phyloP scores from a whole-genome alignment of 768 basidiomycete genomes.

The Chalciporus chontae region DNA sequence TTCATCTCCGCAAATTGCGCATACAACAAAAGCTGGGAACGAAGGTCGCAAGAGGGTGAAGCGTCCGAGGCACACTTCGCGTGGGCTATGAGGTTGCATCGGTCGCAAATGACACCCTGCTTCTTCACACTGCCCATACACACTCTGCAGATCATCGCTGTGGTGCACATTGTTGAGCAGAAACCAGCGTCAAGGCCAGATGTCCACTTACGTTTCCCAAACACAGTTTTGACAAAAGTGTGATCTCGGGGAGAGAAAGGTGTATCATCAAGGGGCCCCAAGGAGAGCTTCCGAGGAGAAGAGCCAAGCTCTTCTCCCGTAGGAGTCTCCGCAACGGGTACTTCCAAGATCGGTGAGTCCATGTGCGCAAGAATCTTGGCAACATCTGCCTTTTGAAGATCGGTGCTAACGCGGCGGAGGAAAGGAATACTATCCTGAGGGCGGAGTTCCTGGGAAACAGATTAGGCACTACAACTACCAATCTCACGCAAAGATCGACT shows the following conservation, averaged over 20 bases:
- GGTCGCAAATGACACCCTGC: slow-evolving; percentile 81
- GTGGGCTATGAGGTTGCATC: slow-evolving; percentile 88
- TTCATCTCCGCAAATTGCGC: slow-evolving; percentile 76
- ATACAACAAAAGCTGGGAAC: slow-evolving; percentile 73
- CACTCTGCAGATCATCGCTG: slow-evolving; percentile 86
- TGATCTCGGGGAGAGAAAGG: slow-evolving; percentile 66
- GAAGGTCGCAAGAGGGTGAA: slow-evolving; percentile 77
- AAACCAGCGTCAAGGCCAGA: not conserved
- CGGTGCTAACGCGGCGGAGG: slow-evolving; percentile 85
- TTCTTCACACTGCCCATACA: slow-evolving; percentile 80
- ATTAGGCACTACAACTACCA: not conserved
- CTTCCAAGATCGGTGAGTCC: slow-evolving; percentile 27
- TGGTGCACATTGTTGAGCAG: slow-evolving; percentile 6
- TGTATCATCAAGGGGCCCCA: slow-evolving; percentile 33
- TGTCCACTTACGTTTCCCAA: slow-evolving; percentile 75
- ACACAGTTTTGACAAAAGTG: slow-evolving; percentile 87
- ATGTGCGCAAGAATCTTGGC: slow-evolving; percentile 49
- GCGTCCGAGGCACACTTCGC: slow-evolving; percentile 70
- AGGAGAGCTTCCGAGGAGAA: slow-evolving; percentile 37
- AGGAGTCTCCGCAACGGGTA: slow-evolving; percentile 45
- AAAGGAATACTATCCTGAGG: slow-evolving; percentile 96
- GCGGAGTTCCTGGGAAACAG: slow-evolving; percentile 59
- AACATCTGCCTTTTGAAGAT: slow-evolving; percentile 71
- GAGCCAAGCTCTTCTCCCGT: slow-evolving; percentile 40
- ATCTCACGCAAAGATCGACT: slow-evolving; percentile 8